A percentile compares a stretch with the other conserved stretches of the same genome.
These are phyloP conservation scores for Mycosphaerella sp. DNA, from an alignment of 2,329 filamentous ascomycete species.

Conservation along the genomic window DNA sequence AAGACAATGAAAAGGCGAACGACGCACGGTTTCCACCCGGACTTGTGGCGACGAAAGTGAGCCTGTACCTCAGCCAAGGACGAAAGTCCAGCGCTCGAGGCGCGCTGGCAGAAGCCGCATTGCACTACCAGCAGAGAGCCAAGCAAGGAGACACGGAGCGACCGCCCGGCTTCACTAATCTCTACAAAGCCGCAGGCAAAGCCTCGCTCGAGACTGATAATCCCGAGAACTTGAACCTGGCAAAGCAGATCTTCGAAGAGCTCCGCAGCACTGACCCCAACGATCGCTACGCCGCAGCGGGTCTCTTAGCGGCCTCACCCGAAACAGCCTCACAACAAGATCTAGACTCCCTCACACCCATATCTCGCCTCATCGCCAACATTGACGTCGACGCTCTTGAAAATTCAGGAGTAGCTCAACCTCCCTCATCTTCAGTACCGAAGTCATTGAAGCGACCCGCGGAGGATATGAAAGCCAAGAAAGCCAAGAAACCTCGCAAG, in stretches of 20 bases:
- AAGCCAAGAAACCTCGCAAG: conserved; percentile 53
- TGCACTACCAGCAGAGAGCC: conserved; percentile 67
- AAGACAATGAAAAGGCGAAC: conserved; percentile 49
- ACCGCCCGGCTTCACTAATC: conserved; percentile 46
- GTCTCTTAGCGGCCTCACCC: conserved; percentile 72
- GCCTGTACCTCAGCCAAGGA: conserved; percentile 69
- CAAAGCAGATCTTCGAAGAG: conserved; percentile 70
- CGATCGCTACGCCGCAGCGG: conserved; percentile 67
- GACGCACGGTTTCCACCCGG: conserved; percentile 78
- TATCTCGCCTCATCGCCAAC: conserved; percentile 55
- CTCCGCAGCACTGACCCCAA: conserved; percentile 60
- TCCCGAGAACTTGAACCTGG: conserved; percentile 59
- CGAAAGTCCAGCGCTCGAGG: conserved; percentile 64
- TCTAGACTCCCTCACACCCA: conserved; percentile 53
- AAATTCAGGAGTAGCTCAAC: conserved; percentile 55
- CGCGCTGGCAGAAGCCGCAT: conserved; percentile 71
- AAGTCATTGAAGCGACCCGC: conserved; percentile 46
- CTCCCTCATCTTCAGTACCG: conserved; percentile 17
- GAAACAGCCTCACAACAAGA: conserved; percentile 49
- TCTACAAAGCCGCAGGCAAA: conserved; percentile 75
- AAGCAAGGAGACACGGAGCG: conserved; percentile 32
- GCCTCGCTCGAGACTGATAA: conserved; percentile 72
- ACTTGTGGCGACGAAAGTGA: conserved; percentile 70
- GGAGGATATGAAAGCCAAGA: conserved; percentile 41
- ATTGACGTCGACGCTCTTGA: conserved; percentile 59